Base-by-base conservation (phyloP, 306 rosid species). In the Inga oerstediana region DNA sequence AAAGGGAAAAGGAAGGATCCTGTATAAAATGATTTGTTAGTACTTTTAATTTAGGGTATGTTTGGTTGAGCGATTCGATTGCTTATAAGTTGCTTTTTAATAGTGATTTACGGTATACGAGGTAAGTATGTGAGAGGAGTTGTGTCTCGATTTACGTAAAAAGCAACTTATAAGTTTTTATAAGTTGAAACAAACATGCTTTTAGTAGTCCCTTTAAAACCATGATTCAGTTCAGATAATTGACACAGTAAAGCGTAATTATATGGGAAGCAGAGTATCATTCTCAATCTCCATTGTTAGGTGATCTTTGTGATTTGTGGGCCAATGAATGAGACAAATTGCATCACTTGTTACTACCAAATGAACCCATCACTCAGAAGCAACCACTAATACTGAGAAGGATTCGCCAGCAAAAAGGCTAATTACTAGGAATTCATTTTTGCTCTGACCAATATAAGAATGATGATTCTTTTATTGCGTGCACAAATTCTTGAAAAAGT, bases 341-440 rank as follows among this genome's bases (percentile, higher is more conserved):
- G 75, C n/a, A 62, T 66, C 59, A 73, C 56, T 80, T 86, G 70
- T 62, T n/a, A 68, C 81, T 51, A 80, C 77, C 39, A 76, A 52
- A 59, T 14, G 24, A 49, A 75, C 30, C 44, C 32, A 52, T 77
- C 27, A 30, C 35, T 74, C 79, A 37, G 16, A 75, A 70, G 16
- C 80, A 78, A 68, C 27, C 11, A 20, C 48, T 32, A 34, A 19
- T 22, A 49, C 27, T 52, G 15, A 8, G 13, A 19, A 27, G 78
- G 71, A 81, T 77, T 61, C 71, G 27, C 24, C 10, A 69, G 44
- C 51, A 87, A 35, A 77, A 80, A 69, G 68, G 46, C 75, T 62
- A 35, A 35, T 10, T 69, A 61, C 34, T 67, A 8, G 1, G 48
- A 78, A 61, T 79, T 82, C 79, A 86, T 75, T 39, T 39, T 65